Conservation (phyloP, 768 basidiomycete species). For the Lactifluus rugatus region DNA sequence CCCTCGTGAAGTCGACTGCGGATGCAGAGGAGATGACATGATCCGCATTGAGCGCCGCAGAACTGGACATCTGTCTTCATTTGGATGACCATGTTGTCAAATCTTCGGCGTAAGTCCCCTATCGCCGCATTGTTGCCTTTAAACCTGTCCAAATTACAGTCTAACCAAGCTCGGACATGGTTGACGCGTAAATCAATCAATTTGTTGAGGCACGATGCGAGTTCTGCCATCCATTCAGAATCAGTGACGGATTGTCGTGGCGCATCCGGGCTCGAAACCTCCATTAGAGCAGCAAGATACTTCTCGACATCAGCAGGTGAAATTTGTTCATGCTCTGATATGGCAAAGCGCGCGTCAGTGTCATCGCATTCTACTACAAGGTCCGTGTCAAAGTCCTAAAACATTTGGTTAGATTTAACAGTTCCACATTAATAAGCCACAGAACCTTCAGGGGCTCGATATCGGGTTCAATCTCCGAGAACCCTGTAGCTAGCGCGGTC, state of each 20-base stretch:
- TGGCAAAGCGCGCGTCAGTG: slow-evolving; percentile 26
- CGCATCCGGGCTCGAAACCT: slow-evolving; percentile 25
- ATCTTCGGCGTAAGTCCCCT: slow-evolving; percentile 35
- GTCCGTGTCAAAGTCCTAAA: slow-evolving; percentile 48
- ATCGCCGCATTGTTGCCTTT: slow-evolving; percentile 35
- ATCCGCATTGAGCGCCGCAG: slow-evolving; percentile 38
- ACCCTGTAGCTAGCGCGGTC: slow-evolving; percentile 40
- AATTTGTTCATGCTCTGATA: slow-evolving; percentile 22
- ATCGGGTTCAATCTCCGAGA: slow-evolving; percentile 36
- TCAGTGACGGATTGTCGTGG: slow-evolving; percentile 33
- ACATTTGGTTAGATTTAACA: not conserved
- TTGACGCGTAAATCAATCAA: slow-evolving; percentile 36
- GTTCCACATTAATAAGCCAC: not conserved
- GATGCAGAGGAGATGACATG: slow-evolving; percentile 44
- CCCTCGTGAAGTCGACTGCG: slow-evolving; percentile 37
- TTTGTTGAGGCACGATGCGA: slow-evolving; percentile 31
- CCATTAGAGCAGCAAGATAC: slow-evolving; percentile 21
- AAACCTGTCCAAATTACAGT: slow-evolving; percentile 40
- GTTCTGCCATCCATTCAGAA: slow-evolving; percentile 31
- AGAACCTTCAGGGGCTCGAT: slow-evolving; percentile 42
- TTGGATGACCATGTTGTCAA: slow-evolving; percentile 37
- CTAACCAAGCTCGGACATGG: slow-evolving; percentile 44
- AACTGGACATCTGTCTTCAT: too few relatives aligned
- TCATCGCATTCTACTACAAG: slow-evolving; percentile 32
- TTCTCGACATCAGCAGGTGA: slow-evolving; percentile 22